A percentile compares a stretch with the other conserved stretches of the same genome.
Conservation (phyloP, 495 filamentous ascomycete genomes). For the Hyaloscypha hepaticicola region DNA sequence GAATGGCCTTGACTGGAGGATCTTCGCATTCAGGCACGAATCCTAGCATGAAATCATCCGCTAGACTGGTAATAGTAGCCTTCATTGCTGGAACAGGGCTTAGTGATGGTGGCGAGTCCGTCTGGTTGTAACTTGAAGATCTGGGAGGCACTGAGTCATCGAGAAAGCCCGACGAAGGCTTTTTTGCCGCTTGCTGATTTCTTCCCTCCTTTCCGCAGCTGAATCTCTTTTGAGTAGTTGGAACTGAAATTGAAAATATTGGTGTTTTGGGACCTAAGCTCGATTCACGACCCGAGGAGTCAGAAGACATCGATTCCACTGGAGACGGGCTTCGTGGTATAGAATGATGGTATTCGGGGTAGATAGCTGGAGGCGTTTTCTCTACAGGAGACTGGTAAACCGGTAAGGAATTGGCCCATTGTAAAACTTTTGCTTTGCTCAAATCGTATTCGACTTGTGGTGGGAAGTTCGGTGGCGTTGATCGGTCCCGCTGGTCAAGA, state of each 20-base stretch:
- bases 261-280: constrained; percentile 3
- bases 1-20: background rate
- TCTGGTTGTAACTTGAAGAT: background rate
- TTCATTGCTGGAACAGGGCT: background rate
- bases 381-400: constrained; percentile 2
- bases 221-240: background rate
- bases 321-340: background rate
- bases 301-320: constrained; percentile 5
- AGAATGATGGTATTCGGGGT: background rate
- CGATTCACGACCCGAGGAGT: constrained; percentile 8
- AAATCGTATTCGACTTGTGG: background rate
- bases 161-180: background rate
- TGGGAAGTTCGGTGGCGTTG: background rate
- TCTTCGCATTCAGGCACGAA: constrained; percentile 2
- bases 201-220: background rate
- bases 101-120: background rate
- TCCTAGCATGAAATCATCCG: constrained; percentile 14
- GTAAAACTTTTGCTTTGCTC: constrained; percentile 4
- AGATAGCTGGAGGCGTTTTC: background rate
- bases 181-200: background rate
- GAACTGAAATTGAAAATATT: background rate
- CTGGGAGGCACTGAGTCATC: background rate
- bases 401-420: constrained; percentile 13
- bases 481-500: constrained; percentile 1
- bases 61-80: constrained; percentile 11